phyloP scores from a whole-genome alignment of 208 protist species.

The Wallacemonas sp. region DNA sequence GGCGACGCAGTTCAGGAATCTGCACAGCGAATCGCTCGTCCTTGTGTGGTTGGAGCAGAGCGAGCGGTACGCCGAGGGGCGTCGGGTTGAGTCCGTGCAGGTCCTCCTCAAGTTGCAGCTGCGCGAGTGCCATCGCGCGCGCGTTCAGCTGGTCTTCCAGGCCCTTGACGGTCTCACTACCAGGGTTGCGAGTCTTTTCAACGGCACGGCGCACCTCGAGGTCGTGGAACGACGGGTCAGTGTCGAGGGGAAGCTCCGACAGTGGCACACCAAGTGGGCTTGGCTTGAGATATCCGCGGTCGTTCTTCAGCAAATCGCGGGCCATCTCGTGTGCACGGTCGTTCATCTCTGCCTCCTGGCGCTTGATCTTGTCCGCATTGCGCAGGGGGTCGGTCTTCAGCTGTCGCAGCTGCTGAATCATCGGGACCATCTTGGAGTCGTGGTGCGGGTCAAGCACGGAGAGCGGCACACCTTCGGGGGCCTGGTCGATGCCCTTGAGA shows the following conservation, averaged over 20 bases:
- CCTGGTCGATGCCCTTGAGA: slow-evolving; percentile 46
- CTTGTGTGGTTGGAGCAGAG: slow-evolving; percentile 58
- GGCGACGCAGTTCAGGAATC: slow-evolving; percentile 58
- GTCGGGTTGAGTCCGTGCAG: slow-evolving; percentile 39
- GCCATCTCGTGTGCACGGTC: slow-evolving; percentile 51
- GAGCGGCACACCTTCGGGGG: slow-evolving; percentile 52
- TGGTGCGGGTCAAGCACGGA: slow-evolving; percentile 55
- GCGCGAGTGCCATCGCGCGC: slow-evolving; percentile 52
- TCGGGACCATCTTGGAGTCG: slow-evolving; percentile 36
- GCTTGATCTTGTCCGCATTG: slow-evolving; percentile 54
- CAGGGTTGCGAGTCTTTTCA: slow-evolving; percentile 27
- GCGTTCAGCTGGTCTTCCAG: slow-evolving; percentile 54
- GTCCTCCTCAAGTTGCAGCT: slow-evolving; percentile 50
- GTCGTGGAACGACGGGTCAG: slow-evolving; percentile 46
- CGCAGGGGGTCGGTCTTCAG: slow-evolving; percentile 52
- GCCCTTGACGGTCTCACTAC: slow-evolving; percentile 20
- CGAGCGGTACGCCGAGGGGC: slow-evolving; percentile 68
- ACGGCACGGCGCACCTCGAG: slow-evolving; percentile 43
- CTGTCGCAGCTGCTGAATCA: slow-evolving; percentile 46
- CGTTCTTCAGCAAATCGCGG: slow-evolving; percentile 31
- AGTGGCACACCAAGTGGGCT: slow-evolving; percentile 55
- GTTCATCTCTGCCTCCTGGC: slow-evolving; percentile 47
- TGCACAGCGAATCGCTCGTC: slow-evolving; percentile 39
- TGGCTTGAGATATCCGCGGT: slow-evolving; percentile 43
- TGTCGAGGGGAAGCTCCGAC: slow-evolving; percentile 51